phyloP scores from a whole-genome alignment of 106 monocot species.

The Dioscorea alata region DNA sequence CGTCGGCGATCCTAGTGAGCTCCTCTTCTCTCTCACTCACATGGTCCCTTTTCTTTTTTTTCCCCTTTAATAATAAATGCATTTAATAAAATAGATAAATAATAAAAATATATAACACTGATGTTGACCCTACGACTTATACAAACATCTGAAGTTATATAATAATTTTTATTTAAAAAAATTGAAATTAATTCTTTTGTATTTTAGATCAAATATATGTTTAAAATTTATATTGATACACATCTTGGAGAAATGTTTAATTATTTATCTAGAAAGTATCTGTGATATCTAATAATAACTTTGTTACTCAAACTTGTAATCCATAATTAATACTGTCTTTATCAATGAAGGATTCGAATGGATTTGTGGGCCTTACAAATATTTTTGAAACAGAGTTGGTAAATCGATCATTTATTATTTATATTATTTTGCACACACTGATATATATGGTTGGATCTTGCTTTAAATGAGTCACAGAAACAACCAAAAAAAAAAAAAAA shows the following conservation, averaged over 20 bases:
- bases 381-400: no score
- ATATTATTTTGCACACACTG: no score
- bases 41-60: not conserved
- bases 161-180: not conserved
- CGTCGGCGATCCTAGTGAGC: constrained; percentile 42
- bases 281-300: not conserved
- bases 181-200: not conserved
- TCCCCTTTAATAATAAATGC: no score
- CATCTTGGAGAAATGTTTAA: not conserved
- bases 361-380: no score
- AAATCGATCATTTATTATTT: no score
- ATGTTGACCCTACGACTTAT: no score
- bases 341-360: no score
- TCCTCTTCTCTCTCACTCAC: not conserved
- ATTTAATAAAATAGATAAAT: not conserved
- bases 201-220: no score
- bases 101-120: not conserved
- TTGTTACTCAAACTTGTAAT: not conserved
- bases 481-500: not conserved
- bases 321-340: no score
- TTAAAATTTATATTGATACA: no score
- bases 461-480: not conserved
- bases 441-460: no score
- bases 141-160: no score
- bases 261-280: not conserved